Percentiles rank a stretch among this genome's conserved stretches.
These are phyloP conservation scores for Trametes maxima DNA, from an alignment of 768 basidiomycete genomes.

Conservation along the genomic window DNA sequence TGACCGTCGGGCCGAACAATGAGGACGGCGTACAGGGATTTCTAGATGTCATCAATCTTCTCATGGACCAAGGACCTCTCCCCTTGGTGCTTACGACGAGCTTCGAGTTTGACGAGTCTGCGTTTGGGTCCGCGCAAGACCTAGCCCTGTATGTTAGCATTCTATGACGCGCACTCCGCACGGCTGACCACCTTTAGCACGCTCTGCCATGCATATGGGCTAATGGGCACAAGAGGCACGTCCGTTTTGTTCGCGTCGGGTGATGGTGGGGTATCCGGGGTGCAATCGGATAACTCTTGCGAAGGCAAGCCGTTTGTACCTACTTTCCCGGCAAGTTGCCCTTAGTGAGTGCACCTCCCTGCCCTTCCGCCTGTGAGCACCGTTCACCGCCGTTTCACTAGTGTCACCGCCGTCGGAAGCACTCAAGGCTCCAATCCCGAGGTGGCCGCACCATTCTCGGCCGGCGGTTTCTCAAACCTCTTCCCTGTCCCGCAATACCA, in stretches of 20 bases:
- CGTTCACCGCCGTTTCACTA: neutral
- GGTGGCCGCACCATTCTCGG: slow-evolving; percentile 28
- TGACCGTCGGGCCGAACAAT: slow-evolving; percentile 35
- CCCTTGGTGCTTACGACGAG: slow-evolving; percentile 39
- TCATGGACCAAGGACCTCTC: slow-evolving; percentile 26
- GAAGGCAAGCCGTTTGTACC: slow-evolving; percentile 45
- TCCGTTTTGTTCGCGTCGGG: slow-evolving; percentile 42
- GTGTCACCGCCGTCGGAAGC: slow-evolving; percentile 31
- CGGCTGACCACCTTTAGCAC: slow-evolving; percentile 19
- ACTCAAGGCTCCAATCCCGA: slow-evolving; percentile 32
- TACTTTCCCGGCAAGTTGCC: slow-evolving; percentile 41
- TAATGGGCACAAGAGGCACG: slow-evolving; percentile 39
- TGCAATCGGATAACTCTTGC: slow-evolving; percentile 31
- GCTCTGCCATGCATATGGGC: slow-evolving; percentile 38
- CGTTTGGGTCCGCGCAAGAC: slow-evolving; percentile 22
- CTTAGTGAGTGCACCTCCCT: slow-evolving; percentile 30
- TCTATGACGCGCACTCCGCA: neutral
- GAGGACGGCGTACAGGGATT: slow-evolving; percentile 38
- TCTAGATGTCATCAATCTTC: slow-evolving; percentile 34
- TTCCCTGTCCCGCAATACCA: slow-evolving; percentile 31
- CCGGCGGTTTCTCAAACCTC: slow-evolving; percentile 35
- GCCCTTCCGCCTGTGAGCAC: neutral
- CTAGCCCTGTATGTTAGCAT: slow-evolving; percentile 30
- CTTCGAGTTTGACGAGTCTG: slow-evolving; percentile 37
- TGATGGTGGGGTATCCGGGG: slow-evolving; percentile 40